Evolutionary conservation across 176 grass and related monocot genomes (phyloP).

Genomic region (Lolium perenne): DNA sequence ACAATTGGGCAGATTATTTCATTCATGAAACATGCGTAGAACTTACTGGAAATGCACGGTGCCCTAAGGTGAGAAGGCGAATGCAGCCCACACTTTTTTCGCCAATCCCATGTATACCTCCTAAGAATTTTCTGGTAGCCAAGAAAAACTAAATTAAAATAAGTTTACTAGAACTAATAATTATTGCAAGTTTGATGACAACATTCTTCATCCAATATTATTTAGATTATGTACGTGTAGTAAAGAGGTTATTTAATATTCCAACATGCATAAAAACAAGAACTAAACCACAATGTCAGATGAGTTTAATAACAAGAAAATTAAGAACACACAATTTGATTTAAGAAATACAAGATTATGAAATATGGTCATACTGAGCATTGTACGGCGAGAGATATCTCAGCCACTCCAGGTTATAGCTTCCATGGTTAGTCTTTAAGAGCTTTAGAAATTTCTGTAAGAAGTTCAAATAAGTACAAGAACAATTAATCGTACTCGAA

Average conservation of each 20-base stretch:
- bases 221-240: no score
- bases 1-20: background rate
- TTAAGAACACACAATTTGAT: background rate
- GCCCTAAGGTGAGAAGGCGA: no score
- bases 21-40: background rate
- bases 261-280: no score
- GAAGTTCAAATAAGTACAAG: background rate
- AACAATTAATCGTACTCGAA: background rate
- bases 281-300: background rate
- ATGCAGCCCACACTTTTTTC: no score
- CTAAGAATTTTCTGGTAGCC: no score
- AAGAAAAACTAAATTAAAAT: no score
- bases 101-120: no score
- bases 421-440: background rate
- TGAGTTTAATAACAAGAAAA: background rate
- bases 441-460: background rate
- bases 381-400: background rate
- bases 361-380: background rate
- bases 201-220: no score
- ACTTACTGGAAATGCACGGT: no score
- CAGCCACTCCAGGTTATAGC: background rate
- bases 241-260: no score
- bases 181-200: no score
- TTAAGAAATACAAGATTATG: background rate
- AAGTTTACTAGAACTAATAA: no score